Percentiles rank a stretch among this genome's conserved stretches.
These are phyloP conservation scores for Truncatella angustata DNA, from an alignment of 2,329 filamentous ascomycete species.

Conservation along the genomic window DNA sequence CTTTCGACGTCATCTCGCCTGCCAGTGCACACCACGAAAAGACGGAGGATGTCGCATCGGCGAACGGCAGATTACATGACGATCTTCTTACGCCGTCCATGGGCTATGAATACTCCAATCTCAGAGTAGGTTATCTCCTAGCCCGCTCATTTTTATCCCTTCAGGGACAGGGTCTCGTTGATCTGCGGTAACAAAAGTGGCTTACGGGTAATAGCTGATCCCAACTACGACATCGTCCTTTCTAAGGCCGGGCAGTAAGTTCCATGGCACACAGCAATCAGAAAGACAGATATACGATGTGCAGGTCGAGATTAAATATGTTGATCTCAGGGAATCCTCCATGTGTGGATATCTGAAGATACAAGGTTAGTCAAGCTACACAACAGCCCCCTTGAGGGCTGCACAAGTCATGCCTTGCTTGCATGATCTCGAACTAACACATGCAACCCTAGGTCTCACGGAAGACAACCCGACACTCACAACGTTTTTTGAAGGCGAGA, in stretches of 20 bases:
- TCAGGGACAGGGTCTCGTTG: too few relatives aligned
- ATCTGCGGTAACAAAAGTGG: background rate
- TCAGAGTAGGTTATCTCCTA: slow-evolving; percentile 43
- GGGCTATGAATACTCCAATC: slow-evolving; percentile 53
- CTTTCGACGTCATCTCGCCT: slow-evolving; percentile 17
- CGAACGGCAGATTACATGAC: slow-evolving; percentile 14
- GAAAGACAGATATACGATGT: slow-evolving; percentile 93
- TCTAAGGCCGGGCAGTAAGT: slow-evolving; percentile 82
- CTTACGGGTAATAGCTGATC: slow-evolving; percentile 53
- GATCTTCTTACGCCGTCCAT: slow-evolving; percentile 35
- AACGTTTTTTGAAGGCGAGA: slow-evolving; percentile 97
- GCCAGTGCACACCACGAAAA: slow-evolving; percentile 20
- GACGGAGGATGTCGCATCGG: slow-evolving; percentile 16
- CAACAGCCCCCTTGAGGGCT: background rate
- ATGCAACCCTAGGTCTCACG: slow-evolving; percentile 67
- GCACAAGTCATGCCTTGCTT: slow-evolving; percentile 4
- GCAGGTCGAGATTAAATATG: slow-evolving; percentile 94
- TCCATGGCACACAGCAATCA: slow-evolving; percentile 87
- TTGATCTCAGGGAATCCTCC: slow-evolving; percentile 91
- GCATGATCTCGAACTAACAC: background rate
- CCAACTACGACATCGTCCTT: slow-evolving; percentile 83
- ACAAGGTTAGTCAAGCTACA: slow-evolving; percentile 62
- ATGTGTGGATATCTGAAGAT: slow-evolving; percentile 94
- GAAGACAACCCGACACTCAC: slow-evolving; percentile 96
- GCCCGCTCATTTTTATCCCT: background rate